Conservation (phyloP, 495 filamentous ascomycete genomes). For the Tirmania nivea region DNA sequence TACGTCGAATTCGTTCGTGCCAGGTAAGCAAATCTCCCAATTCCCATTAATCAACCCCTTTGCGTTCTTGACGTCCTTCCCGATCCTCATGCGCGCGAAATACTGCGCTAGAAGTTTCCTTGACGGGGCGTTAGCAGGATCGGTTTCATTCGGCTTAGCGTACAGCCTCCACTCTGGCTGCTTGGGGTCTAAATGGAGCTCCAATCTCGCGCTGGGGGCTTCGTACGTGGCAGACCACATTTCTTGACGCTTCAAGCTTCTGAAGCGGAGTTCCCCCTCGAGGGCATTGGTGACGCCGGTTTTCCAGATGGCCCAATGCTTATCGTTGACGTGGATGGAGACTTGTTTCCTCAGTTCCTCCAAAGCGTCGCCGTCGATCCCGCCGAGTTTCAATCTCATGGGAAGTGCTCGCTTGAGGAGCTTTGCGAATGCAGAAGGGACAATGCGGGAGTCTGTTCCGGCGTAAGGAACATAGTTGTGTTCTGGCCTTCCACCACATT, state of each 20-base stretch:
- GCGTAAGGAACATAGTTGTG: conserved; percentile 26
- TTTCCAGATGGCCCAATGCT: conserved; percentile 23
- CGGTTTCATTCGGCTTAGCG: conserved; percentile 22
- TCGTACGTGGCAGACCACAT: conserved; percentile 34
- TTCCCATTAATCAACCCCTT: conserved; percentile 16
- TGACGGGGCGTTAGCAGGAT: neutral
- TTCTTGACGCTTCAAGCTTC: conserved; percentile 26
- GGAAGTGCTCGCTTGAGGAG: conserved; percentile 27
- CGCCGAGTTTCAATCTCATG: conserved; percentile 24
- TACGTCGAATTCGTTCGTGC: conserved; percentile 12
- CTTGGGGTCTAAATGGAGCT: conserved; percentile 26
- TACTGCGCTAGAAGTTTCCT: neutral
- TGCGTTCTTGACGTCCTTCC: neutral
- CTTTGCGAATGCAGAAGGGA: conserved; percentile 29
- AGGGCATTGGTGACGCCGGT: conserved; percentile 20
- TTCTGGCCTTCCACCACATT: conserved; percentile 33
- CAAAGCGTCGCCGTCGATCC: conserved; percentile 20
- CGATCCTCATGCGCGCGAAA: neutral
- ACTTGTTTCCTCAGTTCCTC: conserved; percentile 7
- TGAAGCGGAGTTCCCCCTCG: conserved; percentile 26
- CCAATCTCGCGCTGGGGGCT: conserved; percentile 26
- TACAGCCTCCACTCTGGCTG: conserved; percentile 34
- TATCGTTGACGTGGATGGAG: conserved; percentile 1
- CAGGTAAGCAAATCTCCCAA: conserved; percentile 33
- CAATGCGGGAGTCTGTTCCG: conserved; percentile 17